These are phyloP conservation scores for Eimeria praecox DNA, from an alignment of 169 alveolate species.

Conservation along the genomic window DNA sequence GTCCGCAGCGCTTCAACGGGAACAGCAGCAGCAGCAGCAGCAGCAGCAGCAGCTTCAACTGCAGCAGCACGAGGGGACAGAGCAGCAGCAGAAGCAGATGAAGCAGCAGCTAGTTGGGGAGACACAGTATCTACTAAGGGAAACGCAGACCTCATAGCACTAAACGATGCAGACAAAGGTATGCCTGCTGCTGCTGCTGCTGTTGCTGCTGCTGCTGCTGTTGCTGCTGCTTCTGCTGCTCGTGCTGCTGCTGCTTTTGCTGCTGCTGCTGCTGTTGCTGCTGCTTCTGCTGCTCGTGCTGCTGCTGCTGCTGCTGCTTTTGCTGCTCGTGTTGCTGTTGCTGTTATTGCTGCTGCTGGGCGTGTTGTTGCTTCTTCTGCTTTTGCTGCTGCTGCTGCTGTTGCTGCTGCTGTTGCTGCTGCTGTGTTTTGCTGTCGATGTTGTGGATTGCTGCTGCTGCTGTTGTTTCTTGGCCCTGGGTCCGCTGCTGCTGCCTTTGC, in stretches of 20 bases:
- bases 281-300: constrained; percentile 17
- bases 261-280: constrained; percentile 19
- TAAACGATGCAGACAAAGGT: constrained; percentile 76
- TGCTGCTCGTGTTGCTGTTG: neutral
- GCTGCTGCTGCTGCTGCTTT: neutral
- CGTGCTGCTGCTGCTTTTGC: neutral
- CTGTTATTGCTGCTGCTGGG: neutral
- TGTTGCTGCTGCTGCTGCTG: constrained; percentile 39
- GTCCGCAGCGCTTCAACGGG: constrained; percentile 45
- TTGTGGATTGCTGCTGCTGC: neutral
- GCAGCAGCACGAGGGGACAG: neutral
- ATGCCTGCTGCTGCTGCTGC: constrained; percentile 29
- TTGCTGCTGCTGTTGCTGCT: neutral
- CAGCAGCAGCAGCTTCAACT: constrained; percentile 22
- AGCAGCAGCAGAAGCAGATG: neutral
- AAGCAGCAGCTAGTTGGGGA: constrained; percentile 48
- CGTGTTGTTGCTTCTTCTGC: neutral
- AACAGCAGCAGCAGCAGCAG: constrained; percentile 61
- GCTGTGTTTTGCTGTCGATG: neutral
- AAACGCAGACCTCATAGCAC: constrained; percentile 68
- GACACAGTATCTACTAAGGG: constrained; percentile 13
- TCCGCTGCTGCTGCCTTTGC: neutral
- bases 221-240: neutral
- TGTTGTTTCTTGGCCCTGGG: neutral
- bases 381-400: neutral